Evolutionary conservation across 2,329 filamentous ascomycete genomes (phyloP).

Genomic region (Fusarium dimerum): DNA sequence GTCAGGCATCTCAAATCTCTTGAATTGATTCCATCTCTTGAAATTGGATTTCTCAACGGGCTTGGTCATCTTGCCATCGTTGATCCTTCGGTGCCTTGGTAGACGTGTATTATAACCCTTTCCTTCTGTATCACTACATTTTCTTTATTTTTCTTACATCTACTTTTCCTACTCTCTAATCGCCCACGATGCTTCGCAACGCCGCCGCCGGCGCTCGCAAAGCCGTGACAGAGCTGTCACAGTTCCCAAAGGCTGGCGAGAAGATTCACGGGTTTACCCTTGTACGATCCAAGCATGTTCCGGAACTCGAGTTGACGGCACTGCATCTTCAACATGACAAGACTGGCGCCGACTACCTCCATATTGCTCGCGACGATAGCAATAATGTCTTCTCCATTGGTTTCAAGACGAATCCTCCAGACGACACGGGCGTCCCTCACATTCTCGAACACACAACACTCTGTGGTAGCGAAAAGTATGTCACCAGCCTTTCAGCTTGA

Average conservation of each 20-base stretch:
- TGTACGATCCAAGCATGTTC: constrained; percentile 84
- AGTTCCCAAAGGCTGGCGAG: constrained; percentile 77
- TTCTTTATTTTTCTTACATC: not conserved
- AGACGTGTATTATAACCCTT: constrained; percentile 16
- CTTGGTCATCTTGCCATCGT: not conserved
- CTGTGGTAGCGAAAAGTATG: constrained; percentile 89
- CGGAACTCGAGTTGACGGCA: constrained; percentile 90
- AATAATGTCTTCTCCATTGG: constrained; percentile 99
- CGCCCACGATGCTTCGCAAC: constrained; percentile 51
- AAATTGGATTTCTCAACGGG: not conserved
- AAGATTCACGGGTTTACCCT: constrained; percentile 93
- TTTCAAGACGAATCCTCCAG: constrained; percentile 98
- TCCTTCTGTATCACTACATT: constrained; percentile 22
- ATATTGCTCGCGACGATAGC: constrained; percentile 90
- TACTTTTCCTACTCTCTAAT: not conserved
- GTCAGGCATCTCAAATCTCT: constrained; percentile 27
- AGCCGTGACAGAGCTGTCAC: constrained; percentile 74
- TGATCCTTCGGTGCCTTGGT: not conserved
- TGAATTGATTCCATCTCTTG: not conserved
- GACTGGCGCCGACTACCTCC: constrained; percentile 93
- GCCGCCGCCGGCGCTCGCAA: constrained; percentile 53
- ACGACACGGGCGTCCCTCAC: constrained; percentile 94
- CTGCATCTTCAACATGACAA: constrained; percentile 90
- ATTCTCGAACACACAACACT: constrained; percentile 97
- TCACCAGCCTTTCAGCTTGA: not conserved